Conservation (phyloP, 1,284 basidiomycete species). For the Trametes versicolor region DNA sequence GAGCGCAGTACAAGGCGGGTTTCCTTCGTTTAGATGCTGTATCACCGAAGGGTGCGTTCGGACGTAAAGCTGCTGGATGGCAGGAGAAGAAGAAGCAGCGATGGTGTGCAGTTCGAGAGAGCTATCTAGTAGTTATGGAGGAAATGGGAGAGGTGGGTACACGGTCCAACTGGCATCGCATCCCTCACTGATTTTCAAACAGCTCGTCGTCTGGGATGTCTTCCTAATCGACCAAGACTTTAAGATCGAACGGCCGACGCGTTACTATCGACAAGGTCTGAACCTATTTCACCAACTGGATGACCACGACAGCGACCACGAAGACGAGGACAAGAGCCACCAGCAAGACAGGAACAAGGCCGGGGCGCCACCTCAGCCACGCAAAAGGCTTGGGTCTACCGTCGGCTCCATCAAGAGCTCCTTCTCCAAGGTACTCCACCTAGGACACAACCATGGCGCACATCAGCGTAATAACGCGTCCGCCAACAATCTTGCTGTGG, state of each 20-base stretch:
- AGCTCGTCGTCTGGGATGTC: slow-evolving; percentile 90
- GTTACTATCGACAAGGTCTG: slow-evolving; percentile 83
- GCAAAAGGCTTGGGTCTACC: slow-evolving; percentile 40
- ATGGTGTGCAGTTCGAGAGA: slow-evolving; percentile 96
- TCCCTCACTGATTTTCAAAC: slow-evolving; percentile 11
- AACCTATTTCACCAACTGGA: slow-evolving; percentile 57
- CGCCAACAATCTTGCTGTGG: slow-evolving; percentile 21
- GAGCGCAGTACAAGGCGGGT: slow-evolving; percentile 90
- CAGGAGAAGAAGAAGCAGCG: slow-evolving; percentile 76
- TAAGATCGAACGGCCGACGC: slow-evolving; percentile 80
- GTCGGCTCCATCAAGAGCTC: slow-evolving; percentile 60
- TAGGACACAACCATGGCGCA: slow-evolving; percentile 19
- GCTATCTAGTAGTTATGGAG: slow-evolving; percentile 89
- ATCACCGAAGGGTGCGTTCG: slow-evolving; percentile 63
- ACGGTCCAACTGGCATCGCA: slow-evolving; percentile 3
- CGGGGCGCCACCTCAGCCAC: slow-evolving; percentile 30
- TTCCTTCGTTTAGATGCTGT: slow-evolving; percentile 71
- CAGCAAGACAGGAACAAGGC: slow-evolving; percentile 38
- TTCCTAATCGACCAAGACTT: slow-evolving; percentile 95
- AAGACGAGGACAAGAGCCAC: slow-evolving; percentile 34
- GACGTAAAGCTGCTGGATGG: slow-evolving; percentile 74
- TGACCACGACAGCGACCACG: slow-evolving; percentile 41
- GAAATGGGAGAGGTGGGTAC: slow-evolving; percentile 84
- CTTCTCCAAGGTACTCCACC: slow-evolving; percentile 58
- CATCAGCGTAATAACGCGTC: slow-evolving; percentile 17